Evolutionary conservation across 2,329 filamentous ascomycete species (phyloP).

Genomic region (Pyrenochaeta sp.): DNA sequence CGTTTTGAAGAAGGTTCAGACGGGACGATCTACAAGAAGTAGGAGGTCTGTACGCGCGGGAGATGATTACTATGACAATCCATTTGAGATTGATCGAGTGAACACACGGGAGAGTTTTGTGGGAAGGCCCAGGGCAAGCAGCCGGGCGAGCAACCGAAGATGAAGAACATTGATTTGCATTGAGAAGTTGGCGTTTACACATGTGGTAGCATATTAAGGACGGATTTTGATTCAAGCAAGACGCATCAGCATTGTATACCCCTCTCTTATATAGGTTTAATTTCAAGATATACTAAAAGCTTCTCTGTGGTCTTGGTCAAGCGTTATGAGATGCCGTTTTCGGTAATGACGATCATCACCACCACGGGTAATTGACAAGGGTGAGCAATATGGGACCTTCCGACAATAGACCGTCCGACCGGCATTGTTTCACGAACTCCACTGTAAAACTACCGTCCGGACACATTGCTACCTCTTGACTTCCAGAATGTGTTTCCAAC

Average conservation of each 20-base stretch:
- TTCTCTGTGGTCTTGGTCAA: not conserved
- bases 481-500: constrained; percentile 8
- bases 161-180: constrained; percentile 10
- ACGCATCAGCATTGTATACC: constrained; percentile 33
- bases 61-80: constrained; percentile 53
- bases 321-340: not conserved
- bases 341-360: not conserved
- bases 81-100: constrained; percentile 59
- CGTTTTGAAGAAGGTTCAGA: constrained; percentile 39
- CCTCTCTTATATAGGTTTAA: constrained; percentile 15
- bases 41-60: constrained; percentile 32
- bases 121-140: constrained; percentile 28
- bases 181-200: constrained; percentile 14
- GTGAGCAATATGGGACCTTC: too few species aligned
- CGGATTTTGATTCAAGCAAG: not conserved
- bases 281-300: not conserved
- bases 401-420: too few species aligned
- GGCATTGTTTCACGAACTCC: constrained; percentile 2
- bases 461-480: constrained; percentile 13
- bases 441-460: constrained; percentile 14
- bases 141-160: constrained; percentile 21
- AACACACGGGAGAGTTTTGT: constrained; percentile 58
- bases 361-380: not conserved
- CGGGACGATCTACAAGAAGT: constrained; percentile 37
- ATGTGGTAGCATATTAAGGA: not conserved